Evolutionary conservation across 192 early-diverging fungal genomes (phyloP), one percentile per base, ranked within the genome.

Genomic region (Coemansia umbellata): DNA sequence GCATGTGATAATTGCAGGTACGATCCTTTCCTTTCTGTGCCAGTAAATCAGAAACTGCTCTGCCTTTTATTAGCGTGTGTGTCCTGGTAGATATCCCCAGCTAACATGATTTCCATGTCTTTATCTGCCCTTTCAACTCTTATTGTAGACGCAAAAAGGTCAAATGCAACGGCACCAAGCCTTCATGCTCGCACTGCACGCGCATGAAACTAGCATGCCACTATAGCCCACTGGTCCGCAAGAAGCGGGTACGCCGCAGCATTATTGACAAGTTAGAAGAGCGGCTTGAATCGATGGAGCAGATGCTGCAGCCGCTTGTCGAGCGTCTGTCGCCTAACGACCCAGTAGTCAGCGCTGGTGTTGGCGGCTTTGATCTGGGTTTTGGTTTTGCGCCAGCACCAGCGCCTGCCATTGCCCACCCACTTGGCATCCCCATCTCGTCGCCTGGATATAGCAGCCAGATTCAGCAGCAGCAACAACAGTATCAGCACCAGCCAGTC

Each of bases 171-270:
- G 77, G 77, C 37, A 50, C 55, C 40, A 74, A 69, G 67, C 78
- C 78, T 8, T 53, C 52, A 37, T 79, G 78, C 59, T 49, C 62
- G 39, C 71, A 74, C 63, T 79, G 78, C 48, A 57, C 60, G 37
- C 66, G 78, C 13, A 74, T 74, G 69, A 60, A 70, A 60, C 71
- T 74, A 5, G 50, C 44, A 9, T 79, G 78, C 56, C 67, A 79
- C 67, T 79, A 79, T 63, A 79, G 78, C 40, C 71, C 71, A 23
- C 55, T 74, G 22, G 78, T 74, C 27, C 78, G 78, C 58, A 69
- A 66, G 55, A 79, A 79, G 55, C 78, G 78, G 9, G 56, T 60
- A 5, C 78, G 78, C 21, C 74, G 74, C 45, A 77, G 63, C 35
- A 55, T 77, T 33, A 77, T 77, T 35, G 74, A 77, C 43, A 77